Base-by-base conservation (phyloP, 176 grass and related monocot genomes). In the Raddia distichophylla region DNA sequence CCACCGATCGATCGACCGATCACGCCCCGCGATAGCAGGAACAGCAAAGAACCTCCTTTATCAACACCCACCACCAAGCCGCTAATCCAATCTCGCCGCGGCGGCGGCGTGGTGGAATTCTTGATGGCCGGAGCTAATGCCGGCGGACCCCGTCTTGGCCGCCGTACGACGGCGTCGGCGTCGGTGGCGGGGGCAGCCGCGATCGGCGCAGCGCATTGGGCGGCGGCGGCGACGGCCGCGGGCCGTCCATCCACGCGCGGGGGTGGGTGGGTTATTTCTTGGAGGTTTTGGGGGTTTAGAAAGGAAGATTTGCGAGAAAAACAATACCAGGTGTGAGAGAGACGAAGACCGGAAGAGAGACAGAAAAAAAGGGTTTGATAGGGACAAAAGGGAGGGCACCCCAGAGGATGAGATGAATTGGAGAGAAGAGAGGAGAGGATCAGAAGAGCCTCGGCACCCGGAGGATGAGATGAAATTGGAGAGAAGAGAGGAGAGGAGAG, bases 251-350 rank as follows among this genome's bases (percentile, higher is more conserved):
- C 60, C 68, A 66, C 62, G 70, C 70, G 51, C 70, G 61, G 61
- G 60, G 67, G 56, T 71, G 69, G 67, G 51, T 49, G 34, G 56
- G 75, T 34, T 80, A 59, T 80, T 81, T 75, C 33, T 64, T n/a
- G 77, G 77, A 86, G 85, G 85, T 81, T 87, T 81, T 85, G 9
- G 44, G 69, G 85, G 78, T 87, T 87, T 87, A 81, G 77, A 80
- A 74, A 80, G 17, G 8, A 76, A 43, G 77, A 81, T 76, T 81
- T 81, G 51, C 4, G 53, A 86, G 77, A 81, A 69, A 85, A 85
- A 85, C 51, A 65, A 79, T 55, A 56, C 33, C 17, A 69, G 52
- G 56, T 27, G 27, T 27, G 27, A 27, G 27, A 27, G 27, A 27
- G 27, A 0, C 0, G 27, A 27, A 27, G 27, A 27, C 27, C 27